Conservation (phyloP, 805 yeast genomes). For the Ogataea nitratoaversa region DNA sequence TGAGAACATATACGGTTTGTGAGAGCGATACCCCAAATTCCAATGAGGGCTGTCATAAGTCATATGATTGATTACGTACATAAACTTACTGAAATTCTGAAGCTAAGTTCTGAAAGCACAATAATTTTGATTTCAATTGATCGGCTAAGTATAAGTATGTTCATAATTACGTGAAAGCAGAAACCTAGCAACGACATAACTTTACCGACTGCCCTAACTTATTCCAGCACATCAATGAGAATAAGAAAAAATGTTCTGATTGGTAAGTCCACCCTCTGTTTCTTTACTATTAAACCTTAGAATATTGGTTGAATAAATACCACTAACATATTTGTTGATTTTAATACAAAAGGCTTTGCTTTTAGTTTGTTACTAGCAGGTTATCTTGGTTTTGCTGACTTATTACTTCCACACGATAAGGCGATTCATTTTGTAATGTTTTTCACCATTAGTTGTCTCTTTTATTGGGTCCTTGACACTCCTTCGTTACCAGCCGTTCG, state of each 20-base stretch:
- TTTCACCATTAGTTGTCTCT: constrained; percentile 40
- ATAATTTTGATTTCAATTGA: too few relatives aligned
- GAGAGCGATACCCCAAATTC: too few relatives aligned
- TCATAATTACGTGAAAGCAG: too few relatives aligned
- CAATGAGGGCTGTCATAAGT: too few relatives aligned
- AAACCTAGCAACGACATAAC: too few relatives aligned
- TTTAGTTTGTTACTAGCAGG: constrained; percentile 18
- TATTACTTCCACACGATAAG: constrained; percentile 45
- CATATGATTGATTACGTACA: too few relatives aligned
- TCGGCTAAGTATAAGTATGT: too few relatives aligned
- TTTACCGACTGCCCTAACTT: too few relatives aligned
- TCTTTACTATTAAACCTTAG: not conserved
- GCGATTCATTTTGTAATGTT: constrained; percentile 43
- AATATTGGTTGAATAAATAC: not conserved
- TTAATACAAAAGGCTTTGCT: constrained; percentile 15
- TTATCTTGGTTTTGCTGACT: constrained; percentile 49
- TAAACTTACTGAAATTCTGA: too few relatives aligned
- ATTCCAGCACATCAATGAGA: constrained; percentile 2
- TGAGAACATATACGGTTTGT: too few relatives aligned
- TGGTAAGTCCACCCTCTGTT: constrained; percentile 2
- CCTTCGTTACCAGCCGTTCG: constrained; percentile 30
- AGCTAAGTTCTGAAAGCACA: too few relatives aligned
- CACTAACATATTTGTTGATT: not conserved
- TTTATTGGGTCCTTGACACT: constrained; percentile 43
- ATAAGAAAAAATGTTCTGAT: constrained; percentile 7